phyloP scores from a whole-genome alignment of 2,329 filamentous ascomycete genomes.

The Fusarium sterilihyphosum region DNA sequence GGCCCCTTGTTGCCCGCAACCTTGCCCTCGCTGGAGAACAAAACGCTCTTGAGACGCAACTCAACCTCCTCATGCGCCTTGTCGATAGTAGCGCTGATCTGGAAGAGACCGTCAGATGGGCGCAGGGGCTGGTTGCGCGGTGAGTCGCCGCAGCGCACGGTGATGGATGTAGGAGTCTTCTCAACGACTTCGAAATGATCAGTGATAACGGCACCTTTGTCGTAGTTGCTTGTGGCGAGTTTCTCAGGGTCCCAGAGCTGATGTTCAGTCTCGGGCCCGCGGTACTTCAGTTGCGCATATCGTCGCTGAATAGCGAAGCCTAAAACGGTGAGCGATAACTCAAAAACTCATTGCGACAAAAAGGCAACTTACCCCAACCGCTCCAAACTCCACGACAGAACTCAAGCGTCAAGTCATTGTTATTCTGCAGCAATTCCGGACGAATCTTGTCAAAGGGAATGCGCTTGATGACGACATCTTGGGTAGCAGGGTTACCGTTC shows the following conservation, averaged over 20 bases:
- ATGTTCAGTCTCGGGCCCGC: constrained; percentile 65
- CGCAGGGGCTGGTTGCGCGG: constrained; percentile 66
- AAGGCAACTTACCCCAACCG: constrained; percentile 62
- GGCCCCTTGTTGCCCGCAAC: constrained; percentile 47
- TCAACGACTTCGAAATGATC: constrained; percentile 79
- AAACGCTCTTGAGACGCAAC: constrained; percentile 70
- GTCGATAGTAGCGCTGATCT: constrained; percentile 70
- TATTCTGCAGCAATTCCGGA: constrained; percentile 71
- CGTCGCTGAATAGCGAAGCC: constrained; percentile 68
- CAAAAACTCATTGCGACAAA: background rate
- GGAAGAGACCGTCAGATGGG: constrained; percentile 72
- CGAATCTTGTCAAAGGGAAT: constrained; percentile 72
- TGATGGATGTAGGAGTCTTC: constrained; percentile 68
- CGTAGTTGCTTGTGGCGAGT: constrained; percentile 66
- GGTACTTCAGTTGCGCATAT: constrained; percentile 68
- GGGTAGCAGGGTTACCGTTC: constrained; percentile 67
- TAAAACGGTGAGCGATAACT: constrained; percentile 35
- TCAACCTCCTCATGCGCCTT: constrained; percentile 67
- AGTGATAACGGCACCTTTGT: constrained; percentile 70
- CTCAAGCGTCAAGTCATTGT: constrained; percentile 66
- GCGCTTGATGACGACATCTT: constrained; percentile 72
- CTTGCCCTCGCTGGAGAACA: constrained; percentile 61
- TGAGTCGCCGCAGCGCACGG: constrained; percentile 73
- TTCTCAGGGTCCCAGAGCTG: constrained; percentile 71
- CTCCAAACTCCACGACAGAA: constrained; percentile 76